Percentiles rank a stretch among this genome's conserved stretches.
phyloP scores from a whole-genome alignment of 441 rosid genomes.

The Codiaeum variegatum region DNA sequence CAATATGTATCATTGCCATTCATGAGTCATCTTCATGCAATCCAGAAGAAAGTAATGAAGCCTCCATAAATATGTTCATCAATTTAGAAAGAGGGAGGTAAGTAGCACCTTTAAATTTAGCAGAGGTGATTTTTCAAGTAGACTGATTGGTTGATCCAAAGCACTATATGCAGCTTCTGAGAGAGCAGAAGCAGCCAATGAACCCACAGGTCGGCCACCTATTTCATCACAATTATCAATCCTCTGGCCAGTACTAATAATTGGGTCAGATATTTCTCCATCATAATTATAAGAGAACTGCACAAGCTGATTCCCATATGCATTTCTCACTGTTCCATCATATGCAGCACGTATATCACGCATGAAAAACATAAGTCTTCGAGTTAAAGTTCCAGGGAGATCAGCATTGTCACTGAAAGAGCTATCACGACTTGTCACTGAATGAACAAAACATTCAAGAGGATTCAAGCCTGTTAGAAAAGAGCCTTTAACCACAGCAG shows the following conservation, averaged over 20 bases:
- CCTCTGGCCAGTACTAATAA: conserved; percentile 17
- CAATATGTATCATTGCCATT: not conserved
- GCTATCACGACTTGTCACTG: conserved; percentile 78
- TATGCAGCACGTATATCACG: conserved; percentile 71
- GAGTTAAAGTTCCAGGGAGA: conserved; percentile 85
- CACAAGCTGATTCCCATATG: conserved; percentile 76
- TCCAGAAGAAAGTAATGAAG: conserved; percentile 2
- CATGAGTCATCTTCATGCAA: not conserved
- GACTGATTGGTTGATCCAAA: conserved; percentile 87
- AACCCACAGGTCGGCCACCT: conserved; percentile 80
- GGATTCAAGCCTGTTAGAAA: conserved; percentile 85
- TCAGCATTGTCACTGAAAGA: conserved; percentile 96
- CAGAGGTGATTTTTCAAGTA: conserved; percentile 87
- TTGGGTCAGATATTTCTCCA: conserved; percentile 7
- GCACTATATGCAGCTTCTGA: conserved; percentile 98
- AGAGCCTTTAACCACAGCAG: conserved; percentile 67
- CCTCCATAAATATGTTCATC: not conserved
- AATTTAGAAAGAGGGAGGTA: conserved; percentile 26
- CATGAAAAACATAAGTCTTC: conserved; percentile 92
- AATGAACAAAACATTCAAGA: conserved; percentile 77
- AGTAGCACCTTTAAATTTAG: conserved; percentile 81
- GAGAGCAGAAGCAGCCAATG: conserved; percentile 79
- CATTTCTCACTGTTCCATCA: conserved; percentile 87
- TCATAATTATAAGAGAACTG: conserved; percentile 62
- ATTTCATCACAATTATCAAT: conserved; percentile 24